Base-by-base conservation (phyloP, 148 eudicot species). In the Euryodendron excelsum region DNA sequence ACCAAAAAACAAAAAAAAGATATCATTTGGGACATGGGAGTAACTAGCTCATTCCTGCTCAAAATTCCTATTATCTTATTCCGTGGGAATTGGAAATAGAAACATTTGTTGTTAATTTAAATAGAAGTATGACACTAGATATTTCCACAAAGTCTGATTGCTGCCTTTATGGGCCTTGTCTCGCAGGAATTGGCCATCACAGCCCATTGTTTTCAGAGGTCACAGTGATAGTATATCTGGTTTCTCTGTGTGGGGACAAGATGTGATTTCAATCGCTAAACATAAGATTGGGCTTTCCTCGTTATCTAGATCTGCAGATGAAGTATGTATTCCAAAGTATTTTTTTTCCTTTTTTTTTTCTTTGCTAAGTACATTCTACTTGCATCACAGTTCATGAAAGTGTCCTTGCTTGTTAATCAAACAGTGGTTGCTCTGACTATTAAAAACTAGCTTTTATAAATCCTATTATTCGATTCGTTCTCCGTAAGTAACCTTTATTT, bases 231-330 rank as follows among this genome's bases (percentile, higher is more conserved):
- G 97, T 41, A 85, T 93, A 84, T 90, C 92, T 58, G 91, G 91
- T 82, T 96, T 96, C 76, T 85, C 98, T 33, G 88, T 93, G 48
- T 96, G 97, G 98, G 97, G 98, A 71, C 93, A 89, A 79, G 94
- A 92, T 84, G 89, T 96, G 80, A 91, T 96, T 77, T 93, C 98
- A 77, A 89, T 93, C 72, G 88, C 97, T 69, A 89, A 86, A 82
- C 87, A 86, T 78, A 96, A 84, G 84, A 96, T 96, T 80, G 97
- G 99, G 80, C 87, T 96, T 68, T 96, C 97, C 74, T 91, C 97
- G 80, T 87, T 93, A 62, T 74, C 90, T 62, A 86, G 88, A 77
- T 69, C 83, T 83, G 77, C 83, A 71, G 85, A 88, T 79, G 97
- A 91, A 65, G 98, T 92, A 91, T 14, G 90, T 82, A 31, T 73